These are phyloP conservation scores for Pyrenochaeta sp. DNA, from an alignment of 2,329 filamentous ascomycete genomes.

Conservation along the genomic window DNA sequence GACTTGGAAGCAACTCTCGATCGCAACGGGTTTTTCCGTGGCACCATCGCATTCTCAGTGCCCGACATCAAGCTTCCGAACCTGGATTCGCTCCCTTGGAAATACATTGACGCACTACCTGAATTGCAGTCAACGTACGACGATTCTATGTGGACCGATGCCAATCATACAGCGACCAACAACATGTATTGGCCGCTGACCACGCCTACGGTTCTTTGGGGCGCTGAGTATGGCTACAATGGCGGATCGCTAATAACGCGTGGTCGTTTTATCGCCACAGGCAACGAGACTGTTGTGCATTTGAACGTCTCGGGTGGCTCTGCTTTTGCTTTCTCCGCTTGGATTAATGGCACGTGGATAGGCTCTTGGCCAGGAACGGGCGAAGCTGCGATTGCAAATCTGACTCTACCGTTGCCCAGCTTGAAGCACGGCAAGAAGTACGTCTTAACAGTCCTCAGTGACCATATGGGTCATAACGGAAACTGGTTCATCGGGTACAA, in stretches of 20 bases:
- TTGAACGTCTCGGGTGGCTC: constrained; percentile 68
- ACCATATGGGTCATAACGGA: constrained; percentile 75
- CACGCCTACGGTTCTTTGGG: constrained; percentile 64
- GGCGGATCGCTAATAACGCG: constrained; percentile 72
- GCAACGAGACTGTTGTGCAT: constrained; percentile 65
- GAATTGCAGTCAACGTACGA: constrained; percentile 71
- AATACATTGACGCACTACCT: constrained; percentile 72
- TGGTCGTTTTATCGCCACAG: constrained; percentile 71
- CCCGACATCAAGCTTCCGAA: constrained; percentile 64
- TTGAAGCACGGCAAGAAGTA: constrained; percentile 62
- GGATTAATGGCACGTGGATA: constrained; percentile 69
- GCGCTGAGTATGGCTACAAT: constrained; percentile 76
- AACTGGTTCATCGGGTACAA: constrained; percentile 61
- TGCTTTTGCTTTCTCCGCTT: constrained; percentile 71
- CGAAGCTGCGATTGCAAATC: constrained; percentile 57
- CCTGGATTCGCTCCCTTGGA: constrained; percentile 68
- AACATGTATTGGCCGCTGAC: constrained; percentile 55
- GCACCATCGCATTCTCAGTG: constrained; percentile 58
- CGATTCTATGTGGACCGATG: constrained; percentile 70
- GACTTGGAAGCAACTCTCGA: constrained; percentile 48
- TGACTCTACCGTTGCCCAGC: constrained; percentile 63
- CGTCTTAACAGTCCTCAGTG: constrained; percentile 72
- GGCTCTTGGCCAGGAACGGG: constrained; percentile 69
- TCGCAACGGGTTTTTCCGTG: constrained; percentile 59
- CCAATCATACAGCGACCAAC: constrained; percentile 64